Evolutionary conservation across 2,329 filamentous ascomycete genomes (phyloP).

Genomic region (Claviceps quebecensis): DNA sequence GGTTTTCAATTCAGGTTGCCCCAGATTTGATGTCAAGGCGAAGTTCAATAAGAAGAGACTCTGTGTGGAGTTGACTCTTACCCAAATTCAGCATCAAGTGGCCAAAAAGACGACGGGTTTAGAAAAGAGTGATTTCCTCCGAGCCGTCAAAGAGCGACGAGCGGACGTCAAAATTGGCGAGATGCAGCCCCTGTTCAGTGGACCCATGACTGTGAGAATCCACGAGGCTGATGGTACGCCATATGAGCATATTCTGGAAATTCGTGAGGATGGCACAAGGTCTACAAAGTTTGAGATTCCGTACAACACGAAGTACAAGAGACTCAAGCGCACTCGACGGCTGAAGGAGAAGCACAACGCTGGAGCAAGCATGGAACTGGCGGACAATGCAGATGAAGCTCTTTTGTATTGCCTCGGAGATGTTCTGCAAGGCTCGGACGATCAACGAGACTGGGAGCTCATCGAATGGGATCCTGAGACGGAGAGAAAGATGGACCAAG

Average conservation of each 20-base stretch:
- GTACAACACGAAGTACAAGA: constrained; percentile 98
- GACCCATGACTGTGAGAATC: constrained; percentile 93
- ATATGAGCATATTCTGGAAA: constrained; percentile 95
- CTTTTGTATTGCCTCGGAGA: constrained; percentile 87
- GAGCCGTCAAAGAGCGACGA: constrained; percentile 68
- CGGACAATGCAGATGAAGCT: constrained; percentile 57
- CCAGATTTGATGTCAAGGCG: constrained; percentile 72
- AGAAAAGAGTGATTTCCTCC: constrained; percentile 63
- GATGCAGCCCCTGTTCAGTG: constrained; percentile 72
- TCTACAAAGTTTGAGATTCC: constrained; percentile 76
- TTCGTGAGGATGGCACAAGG: constrained; percentile 71
- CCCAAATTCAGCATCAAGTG: constrained; percentile 50
- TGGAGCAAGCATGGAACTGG: constrained; percentile 46
- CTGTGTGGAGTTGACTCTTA: constrained; percentile 81
- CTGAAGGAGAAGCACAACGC: constrained; percentile 57
- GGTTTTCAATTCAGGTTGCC: constrained; percentile 79
- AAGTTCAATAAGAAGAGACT: constrained; percentile 96
- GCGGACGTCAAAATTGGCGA: constrained; percentile 54
- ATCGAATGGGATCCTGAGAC: constrained; percentile 82
- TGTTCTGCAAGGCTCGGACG: constrained; percentile 69
- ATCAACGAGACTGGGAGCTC: constrained; percentile 70
- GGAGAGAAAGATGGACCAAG: constrained; percentile 81
- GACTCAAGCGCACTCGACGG: constrained; percentile 74
- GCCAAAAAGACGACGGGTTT: constrained; percentile 31
- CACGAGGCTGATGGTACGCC: constrained; percentile 97